Conservation (phyloP, 2,329 filamentous ascomycete genomes). For the Aspergillus carbonarius region DNA sequence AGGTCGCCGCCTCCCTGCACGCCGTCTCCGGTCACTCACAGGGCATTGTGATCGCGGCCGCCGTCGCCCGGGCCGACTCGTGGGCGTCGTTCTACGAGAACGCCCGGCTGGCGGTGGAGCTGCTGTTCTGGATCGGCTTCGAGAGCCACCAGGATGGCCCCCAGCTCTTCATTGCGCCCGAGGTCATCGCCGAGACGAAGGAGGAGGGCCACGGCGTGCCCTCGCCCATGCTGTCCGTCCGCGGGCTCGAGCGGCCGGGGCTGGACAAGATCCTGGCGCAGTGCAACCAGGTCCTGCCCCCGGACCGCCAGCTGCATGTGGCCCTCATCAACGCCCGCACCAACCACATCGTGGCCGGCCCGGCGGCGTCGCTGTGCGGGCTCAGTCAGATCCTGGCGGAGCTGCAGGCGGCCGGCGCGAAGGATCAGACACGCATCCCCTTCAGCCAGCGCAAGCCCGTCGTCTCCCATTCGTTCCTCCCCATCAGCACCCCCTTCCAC, state of each 20-base stretch:
- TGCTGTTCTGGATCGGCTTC: slow-evolving; percentile 39
- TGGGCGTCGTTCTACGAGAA: slow-evolving; percentile 35
- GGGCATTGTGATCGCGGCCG: slow-evolving; percentile 38
- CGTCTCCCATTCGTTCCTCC: slow-evolving; percentile 33
- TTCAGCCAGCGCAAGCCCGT: slow-evolving; percentile 32
- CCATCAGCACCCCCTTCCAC: slow-evolving; percentile 43
- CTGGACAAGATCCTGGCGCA: not conserved
- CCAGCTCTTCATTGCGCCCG: slow-evolving; percentile 5
- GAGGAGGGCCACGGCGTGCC: slow-evolving; percentile 16
- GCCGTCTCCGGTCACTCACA: slow-evolving; percentile 36
- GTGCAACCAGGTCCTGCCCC: not conserved
- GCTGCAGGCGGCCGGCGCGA: not conserved
- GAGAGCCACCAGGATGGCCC: slow-evolving; percentile 25
- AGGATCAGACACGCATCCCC: slow-evolving; percentile 19
- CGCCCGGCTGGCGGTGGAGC: slow-evolving; percentile 26
- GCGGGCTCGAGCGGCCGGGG: not conserved
- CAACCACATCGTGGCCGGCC: slow-evolving; percentile 25
- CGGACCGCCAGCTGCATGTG: not conserved
- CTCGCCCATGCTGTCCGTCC: not conserved
- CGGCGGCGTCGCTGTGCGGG: not conserved
- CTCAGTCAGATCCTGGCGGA: slow-evolving; percentile 8
- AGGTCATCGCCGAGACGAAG: slow-evolving; percentile 16
- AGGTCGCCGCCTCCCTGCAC: not conserved
- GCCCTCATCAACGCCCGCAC: not conserved
- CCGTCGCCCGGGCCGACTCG: slow-evolving; percentile 28